Evolutionary conservation across 495 filamentous ascomycete species (phyloP).

Genomic region (Neurospora sp.): DNA sequence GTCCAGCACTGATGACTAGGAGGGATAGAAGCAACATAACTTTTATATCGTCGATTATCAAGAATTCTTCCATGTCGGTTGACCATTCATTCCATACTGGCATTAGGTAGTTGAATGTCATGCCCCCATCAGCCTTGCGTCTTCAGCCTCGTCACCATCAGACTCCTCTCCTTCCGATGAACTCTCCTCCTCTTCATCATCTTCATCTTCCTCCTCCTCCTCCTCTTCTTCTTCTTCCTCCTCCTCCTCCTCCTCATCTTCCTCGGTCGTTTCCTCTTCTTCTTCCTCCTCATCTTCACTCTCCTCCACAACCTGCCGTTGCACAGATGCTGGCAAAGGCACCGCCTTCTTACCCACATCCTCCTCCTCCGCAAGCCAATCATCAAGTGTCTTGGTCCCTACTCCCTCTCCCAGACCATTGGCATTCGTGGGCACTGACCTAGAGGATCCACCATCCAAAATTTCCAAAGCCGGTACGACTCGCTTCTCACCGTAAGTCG

Average conservation of each 20-base stretch:
- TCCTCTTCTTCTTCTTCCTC: conserved; percentile 4
- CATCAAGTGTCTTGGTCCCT: conserved; percentile 67
- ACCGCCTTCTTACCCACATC: conserved; percentile 24
- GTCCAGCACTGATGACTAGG: background rate
- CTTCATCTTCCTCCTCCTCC: conserved; percentile 18
- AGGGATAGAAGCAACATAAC: background rate
- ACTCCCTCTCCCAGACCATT: conserved; percentile 27
- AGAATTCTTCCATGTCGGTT: background rate
- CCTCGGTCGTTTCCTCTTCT: conserved; percentile 45
- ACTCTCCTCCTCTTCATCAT: conserved; percentile 21
- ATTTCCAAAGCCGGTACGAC: conserved; percentile 51
- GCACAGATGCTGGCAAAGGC: conserved; percentile 9
- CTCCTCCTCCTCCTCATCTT: conserved; percentile 35
- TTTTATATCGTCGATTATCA: background rate
- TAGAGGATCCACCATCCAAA: conserved; percentile 37
- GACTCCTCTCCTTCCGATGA: conserved; percentile 32
- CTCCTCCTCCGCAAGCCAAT: conserved; percentile 74
- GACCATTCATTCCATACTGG: background rate
- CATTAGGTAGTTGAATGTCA: background rate
- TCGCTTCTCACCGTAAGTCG: conserved; percentile 31
- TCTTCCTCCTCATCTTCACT: conserved; percentile 39
- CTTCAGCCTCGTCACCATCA: conserved; percentile 37
- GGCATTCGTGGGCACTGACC: conserved; percentile 46
- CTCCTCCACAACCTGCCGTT: conserved; percentile 28
- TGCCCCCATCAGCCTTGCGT: conserved; percentile 15